Evolutionary conservation across 129 eudicot species (phyloP), one percentile per base, ranked within the genome.

Genomic region (Scalesia atractyloides): DNA sequence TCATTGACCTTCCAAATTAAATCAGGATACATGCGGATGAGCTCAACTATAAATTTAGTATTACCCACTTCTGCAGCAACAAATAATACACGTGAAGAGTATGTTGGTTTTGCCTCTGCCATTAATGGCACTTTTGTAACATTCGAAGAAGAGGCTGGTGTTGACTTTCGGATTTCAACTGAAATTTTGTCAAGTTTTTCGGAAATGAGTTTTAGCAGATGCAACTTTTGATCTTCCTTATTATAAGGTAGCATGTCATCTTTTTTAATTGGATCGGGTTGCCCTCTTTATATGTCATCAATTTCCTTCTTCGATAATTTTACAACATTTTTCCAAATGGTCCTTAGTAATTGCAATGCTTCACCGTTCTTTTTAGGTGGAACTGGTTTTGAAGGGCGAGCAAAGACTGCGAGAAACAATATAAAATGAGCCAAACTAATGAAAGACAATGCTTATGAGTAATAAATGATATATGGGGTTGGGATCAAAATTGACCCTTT

Each of bases 1-100:
- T 82, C 86, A 66, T 86, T 83, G 16, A 80, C 84, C 30, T 86
- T 82, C 90, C 90, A 86, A 20, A 86, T 82, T 7, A 86, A 73
- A 80, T 82, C 90, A 0, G 90, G 90, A 74, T 86, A 86, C 3
- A 64, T 62, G 3, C 78, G 75, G 36, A 86, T 69, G 12, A 82
- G 87, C 74, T 73, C 82, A 13, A 65, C 82, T 3, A 86, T 67
- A 51, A 86, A 86, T 18, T 73, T 81, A 13, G 76, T 69, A 67
- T 86, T 86, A 8, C 90, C 90, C 66, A 60, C 53, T 51, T 73
- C 85, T 9, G 84, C 82, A 34, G 90, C 90, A 24, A 82, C 65
- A 58, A 86, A 86, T 10, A 86, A 34, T 41, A 79, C 76, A 37
- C 81, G 73, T 0, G 85, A 86, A 58, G 87, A 77, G 72, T 76